Evolutionary conservation across 78 protist genomes (phyloP).

Genomic region (Anaeramoeba ignava): DNA sequence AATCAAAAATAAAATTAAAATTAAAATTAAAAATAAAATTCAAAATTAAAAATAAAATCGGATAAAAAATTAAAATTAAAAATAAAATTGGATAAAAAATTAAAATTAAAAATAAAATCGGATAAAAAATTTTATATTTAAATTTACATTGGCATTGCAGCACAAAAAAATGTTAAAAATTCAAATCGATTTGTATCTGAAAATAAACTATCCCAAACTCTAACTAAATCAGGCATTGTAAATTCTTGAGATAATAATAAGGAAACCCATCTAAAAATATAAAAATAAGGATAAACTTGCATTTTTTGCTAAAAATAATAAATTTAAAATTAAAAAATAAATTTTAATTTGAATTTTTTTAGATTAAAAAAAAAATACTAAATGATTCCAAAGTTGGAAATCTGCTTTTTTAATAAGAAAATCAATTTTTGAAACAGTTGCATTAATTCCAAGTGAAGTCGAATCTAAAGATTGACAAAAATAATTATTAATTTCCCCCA

Average conservation of each 20-base stretch:
- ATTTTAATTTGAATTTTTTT: no score
- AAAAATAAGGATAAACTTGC: conserved; percentile 32
- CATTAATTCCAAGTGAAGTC: background rate
- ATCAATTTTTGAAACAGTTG: background rate
- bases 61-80: no score
- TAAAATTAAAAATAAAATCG: no score
- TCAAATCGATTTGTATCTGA: conserved; percentile 44
- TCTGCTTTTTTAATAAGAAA: background rate
- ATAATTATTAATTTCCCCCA: background rate
- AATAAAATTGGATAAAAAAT: no score
- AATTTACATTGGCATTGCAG: conserved; percentile 44
- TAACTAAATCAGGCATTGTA: conserved; percentile 53
- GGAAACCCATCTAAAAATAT: conserved; percentile 55
- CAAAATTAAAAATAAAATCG: no score
- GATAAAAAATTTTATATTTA: no score
- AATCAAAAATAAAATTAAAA: no score
- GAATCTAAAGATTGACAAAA: background rate
- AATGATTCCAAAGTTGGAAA: background rate
- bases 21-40: no score
- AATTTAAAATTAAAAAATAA: no score
- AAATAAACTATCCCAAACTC: conserved; percentile 65
- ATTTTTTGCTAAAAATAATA: no score
- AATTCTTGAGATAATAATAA: conserved; percentile 61
- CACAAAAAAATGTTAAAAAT: conserved; percentile 37
- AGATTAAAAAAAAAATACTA: no score